phyloP scores from a whole-genome alignment of 306 rosid genomes.

The Medicago ruthenica region DNA sequence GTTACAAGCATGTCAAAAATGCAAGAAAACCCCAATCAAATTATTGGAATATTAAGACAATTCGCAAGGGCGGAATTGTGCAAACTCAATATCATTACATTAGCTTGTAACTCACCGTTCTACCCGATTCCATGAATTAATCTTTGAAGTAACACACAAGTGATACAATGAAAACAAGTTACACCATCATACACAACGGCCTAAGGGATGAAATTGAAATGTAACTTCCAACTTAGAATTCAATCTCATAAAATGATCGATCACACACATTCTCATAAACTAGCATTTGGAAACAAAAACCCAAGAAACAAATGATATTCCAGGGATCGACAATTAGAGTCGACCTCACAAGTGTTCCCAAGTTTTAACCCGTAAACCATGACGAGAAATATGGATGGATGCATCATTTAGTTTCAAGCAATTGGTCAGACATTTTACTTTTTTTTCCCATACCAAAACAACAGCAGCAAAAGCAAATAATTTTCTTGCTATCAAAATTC shows the following conservation, averaged over 20 bases:
- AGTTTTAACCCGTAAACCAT: conserved; percentile 18
- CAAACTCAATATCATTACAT: too few species aligned
- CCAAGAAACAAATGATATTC: conserved; percentile 1
- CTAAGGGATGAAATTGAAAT: neutral
- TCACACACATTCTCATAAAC: neutral
- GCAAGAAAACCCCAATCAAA: too few species aligned
- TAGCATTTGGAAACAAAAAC: neutral
- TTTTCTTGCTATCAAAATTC: conserved; percentile 90
- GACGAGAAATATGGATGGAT: conserved; percentile 21
- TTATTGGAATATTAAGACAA: too few species aligned
- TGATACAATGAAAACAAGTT: too few species aligned
- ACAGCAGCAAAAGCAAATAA: conserved; percentile 64
- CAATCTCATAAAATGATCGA: neutral
- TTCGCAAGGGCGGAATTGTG: too few species aligned
- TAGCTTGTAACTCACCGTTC: neutral
- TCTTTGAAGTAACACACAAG: neutral
- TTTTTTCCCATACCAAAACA: conserved; percentile 59
- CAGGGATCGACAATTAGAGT: neutral
- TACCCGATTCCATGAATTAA: neutral
- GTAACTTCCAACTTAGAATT: neutral
- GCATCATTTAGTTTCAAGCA: conserved; percentile 45
- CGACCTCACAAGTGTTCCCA: conserved; percentile 12
- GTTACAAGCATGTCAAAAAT: too few species aligned
- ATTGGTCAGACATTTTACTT: conserved; percentile 39
- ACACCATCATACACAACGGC: neutral